phyloP scores from a whole-genome alignment of 2,329 filamentous ascomycete species.

The Endothia cerciana region DNA sequence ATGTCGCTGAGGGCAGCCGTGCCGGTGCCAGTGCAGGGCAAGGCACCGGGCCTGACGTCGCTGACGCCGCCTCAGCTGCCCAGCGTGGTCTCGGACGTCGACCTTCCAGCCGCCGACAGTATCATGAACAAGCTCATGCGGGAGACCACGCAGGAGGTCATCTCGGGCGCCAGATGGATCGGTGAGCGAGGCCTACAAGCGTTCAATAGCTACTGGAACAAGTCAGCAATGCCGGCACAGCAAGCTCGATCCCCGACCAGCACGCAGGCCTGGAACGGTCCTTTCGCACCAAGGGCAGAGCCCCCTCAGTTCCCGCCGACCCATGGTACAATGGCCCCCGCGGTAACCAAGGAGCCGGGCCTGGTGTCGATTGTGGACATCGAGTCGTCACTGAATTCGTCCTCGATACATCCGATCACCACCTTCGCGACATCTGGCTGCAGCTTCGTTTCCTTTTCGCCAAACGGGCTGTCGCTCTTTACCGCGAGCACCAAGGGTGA shows the following conservation, averaged over 20 bases:
- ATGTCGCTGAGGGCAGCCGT: conserved; percentile 71
- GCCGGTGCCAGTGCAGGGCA: conserved; percentile 57
- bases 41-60: conserved; percentile 60
- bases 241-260: conserved; percentile 49
- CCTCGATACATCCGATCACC: conserved; percentile 64
- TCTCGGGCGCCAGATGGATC: conserved; percentile 75
- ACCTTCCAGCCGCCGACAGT: conserved; percentile 72
- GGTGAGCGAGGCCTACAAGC: conserved; percentile 77
- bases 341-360: conserved; percentile 67
- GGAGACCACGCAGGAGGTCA: conserved; percentile 77
- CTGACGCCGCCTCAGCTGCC: conserved; percentile 73
- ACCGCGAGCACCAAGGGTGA: conserved; percentile 85
- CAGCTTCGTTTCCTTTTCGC: conserved; percentile 80
- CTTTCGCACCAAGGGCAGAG: conserved; percentile 52
- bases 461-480: conserved; percentile 73
- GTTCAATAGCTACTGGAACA: conserved; percentile 82
- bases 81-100: conserved; percentile 66
- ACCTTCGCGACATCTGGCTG: conserved; percentile 78
- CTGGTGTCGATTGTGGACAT: conserved; percentile 77
- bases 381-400: conserved; percentile 58
- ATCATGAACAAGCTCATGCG: conserved; percentile 77
- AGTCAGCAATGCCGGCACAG: conserved; percentile 48
- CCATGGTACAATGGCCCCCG: conserved; percentile 65
- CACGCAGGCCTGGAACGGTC: conserved; percentile 52
- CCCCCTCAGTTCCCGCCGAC: conserved; percentile 72